These are phyloP conservation scores for Crithidia sp. DNA, from an alignment of 208 protist species.

Conservation along the genomic window DNA sequence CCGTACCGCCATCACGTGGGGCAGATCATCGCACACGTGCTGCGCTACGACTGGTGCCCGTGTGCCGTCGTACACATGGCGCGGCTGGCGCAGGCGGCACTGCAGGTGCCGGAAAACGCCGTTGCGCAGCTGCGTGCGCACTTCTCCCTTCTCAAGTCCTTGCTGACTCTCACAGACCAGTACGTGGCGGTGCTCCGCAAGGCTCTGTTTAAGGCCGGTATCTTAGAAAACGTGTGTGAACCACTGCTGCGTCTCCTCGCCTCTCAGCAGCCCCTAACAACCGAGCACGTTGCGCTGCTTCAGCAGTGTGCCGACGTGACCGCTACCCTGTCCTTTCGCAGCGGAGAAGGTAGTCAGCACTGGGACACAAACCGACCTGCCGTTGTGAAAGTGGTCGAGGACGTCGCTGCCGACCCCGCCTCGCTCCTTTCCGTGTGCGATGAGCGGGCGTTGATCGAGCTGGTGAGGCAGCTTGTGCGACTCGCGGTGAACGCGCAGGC, in stretches of 20 bases:
- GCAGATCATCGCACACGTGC: slow-evolving; percentile 23
- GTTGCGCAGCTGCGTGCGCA: slow-evolving; percentile 13
- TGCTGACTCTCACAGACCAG: slow-evolving; percentile 28
- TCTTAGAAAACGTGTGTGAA: slow-evolving; percentile 13
- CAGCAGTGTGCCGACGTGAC: slow-evolving; percentile 12
- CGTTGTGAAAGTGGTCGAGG: slow-evolving; percentile 1
- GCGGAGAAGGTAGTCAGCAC: slow-evolving; percentile 6
- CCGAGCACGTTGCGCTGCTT: slow-evolving; percentile 2
- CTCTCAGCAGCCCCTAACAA: too few species aligned
- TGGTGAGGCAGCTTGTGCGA: slow-evolving; percentile 43
- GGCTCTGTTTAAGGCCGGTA: not conserved
- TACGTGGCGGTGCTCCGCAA: slow-evolving; percentile 14
- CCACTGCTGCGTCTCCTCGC: slow-evolving; percentile 12
- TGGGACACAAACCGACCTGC: slow-evolving; percentile 1
- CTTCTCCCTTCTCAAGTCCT: slow-evolving; percentile 20
- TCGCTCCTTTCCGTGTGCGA: not conserved
- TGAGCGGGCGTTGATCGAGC: slow-evolving; percentile 20
- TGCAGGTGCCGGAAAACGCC: not conserved
- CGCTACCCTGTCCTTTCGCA: slow-evolving; percentile 25
- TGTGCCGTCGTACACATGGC: slow-evolving; percentile 23
- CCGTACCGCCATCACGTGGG: slow-evolving; percentile 38
- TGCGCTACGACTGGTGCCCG: slow-evolving; percentile 19
- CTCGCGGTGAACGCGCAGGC: slow-evolving; percentile 41
- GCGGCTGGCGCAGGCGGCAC: not conserved
- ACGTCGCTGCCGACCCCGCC: not conserved